These are phyloP conservation scores for Planoprotostelium fungivorum DNA, from an alignment of 78 protist genomes.

Conservation along the genomic window DNA sequence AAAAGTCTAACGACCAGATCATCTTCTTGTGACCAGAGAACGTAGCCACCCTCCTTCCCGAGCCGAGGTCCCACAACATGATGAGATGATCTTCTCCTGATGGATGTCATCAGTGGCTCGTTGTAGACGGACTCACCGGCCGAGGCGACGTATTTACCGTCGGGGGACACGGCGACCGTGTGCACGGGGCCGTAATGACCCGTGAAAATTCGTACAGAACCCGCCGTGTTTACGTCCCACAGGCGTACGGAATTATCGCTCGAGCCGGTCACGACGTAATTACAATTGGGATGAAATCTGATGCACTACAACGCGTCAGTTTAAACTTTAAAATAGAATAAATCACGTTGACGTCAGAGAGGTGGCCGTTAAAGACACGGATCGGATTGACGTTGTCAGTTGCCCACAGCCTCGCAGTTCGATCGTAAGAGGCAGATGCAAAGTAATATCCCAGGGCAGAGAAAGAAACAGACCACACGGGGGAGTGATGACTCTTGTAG, in stretches of 20 bases:
- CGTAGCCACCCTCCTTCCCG: constrained; percentile 42
- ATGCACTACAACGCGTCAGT: constrained; percentile 48
- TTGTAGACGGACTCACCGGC: constrained; percentile 52
- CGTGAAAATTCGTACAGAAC: constrained; percentile 77
- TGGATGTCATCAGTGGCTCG: not conserved
- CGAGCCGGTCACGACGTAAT: constrained; percentile 85
- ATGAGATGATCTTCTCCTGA: constrained; percentile 63
- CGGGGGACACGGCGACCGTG: constrained; percentile 67
- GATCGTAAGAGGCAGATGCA: constrained; percentile 83
- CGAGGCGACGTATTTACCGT: constrained; percentile 65
- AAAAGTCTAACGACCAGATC: constrained; percentile 63
- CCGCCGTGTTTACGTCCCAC: constrained; percentile 58
- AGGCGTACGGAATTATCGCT: constrained; percentile 69
- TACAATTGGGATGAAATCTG: constrained; percentile 86
- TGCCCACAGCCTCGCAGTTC: constrained; percentile 91
- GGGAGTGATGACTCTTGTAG: constrained; percentile 85
- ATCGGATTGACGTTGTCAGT: constrained; percentile 69
- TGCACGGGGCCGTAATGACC: constrained; percentile 72
- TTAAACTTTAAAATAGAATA: not conserved
- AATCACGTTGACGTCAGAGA: constrained; percentile 76
- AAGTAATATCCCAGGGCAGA: constrained; percentile 81
- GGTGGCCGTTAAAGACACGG: constrained; percentile 84
- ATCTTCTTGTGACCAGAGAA: constrained; percentile 61
- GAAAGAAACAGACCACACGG: constrained; percentile 88
- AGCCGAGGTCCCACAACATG: constrained; percentile 69